Evolutionary conservation across 140 eudicot genomes (phyloP).

Genomic region (Stevia rebaudiana): DNA sequence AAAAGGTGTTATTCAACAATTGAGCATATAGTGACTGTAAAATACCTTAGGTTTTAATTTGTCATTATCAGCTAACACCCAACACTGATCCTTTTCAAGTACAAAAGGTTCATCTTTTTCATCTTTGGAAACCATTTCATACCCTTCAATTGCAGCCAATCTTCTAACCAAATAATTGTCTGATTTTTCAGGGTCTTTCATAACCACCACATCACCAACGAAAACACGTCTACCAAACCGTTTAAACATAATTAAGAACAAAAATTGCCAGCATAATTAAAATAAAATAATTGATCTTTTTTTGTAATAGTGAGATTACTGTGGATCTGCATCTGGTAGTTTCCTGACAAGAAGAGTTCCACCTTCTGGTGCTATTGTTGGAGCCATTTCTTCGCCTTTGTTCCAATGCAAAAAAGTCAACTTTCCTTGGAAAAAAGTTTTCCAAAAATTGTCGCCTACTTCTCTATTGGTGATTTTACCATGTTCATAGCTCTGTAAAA

Average conservation of each 20-base stretch:
- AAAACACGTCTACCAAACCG: conserved; percentile 50
- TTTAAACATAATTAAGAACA: not conserved
- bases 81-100: conserved; percentile 77
- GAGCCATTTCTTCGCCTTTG: conserved; percentile 81
- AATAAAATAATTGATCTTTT: not conserved
- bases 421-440: conserved; percentile 46
- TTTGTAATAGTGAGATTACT: conserved; percentile 34
- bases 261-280: not conserved
- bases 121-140: conserved; percentile 90
- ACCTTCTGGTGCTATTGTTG: conserved; percentile 59
- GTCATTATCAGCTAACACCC: conserved; percentile 94
- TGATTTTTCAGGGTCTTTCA: conserved; percentile 81
- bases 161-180: conserved; percentile 76
- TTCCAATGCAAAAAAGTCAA: conserved; percentile 70
- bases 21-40: not conserved
- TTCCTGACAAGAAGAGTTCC: conserved; percentile 90
- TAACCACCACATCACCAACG: conserved; percentile 88
- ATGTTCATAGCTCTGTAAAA: conserved; percentile 44
- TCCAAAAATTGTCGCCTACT: conserved; percentile 41
- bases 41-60: conserved; percentile 72
- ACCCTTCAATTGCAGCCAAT: conserved; percentile 90
- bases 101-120: conserved; percentile 92
- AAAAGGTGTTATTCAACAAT: not conserved
- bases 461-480: conserved; percentile 40
- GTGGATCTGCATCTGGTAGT: conserved; percentile 58